Evolutionary conservation across 2,329 filamentous ascomycete species (phyloP).

Genomic region (Neodidymelliopsis sp.): DNA sequence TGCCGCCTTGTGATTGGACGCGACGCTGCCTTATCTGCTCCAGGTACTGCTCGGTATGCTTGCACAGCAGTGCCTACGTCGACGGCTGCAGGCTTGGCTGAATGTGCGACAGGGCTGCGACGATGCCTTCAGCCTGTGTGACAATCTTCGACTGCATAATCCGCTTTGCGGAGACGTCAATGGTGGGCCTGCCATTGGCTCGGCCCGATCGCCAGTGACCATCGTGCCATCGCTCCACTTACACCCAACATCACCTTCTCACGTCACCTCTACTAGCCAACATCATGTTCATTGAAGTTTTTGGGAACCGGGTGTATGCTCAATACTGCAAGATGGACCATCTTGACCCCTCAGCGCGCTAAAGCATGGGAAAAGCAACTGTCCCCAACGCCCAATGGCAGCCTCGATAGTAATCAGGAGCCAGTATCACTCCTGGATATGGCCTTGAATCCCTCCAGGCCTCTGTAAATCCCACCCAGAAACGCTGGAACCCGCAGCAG

Average conservation of each 20-base stretch:
- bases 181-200: constrained; percentile 10
- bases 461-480: not conserved
- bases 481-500: not conserved
- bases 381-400: constrained; percentile 20
- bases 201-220: constrained; percentile 9
- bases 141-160: not conserved
- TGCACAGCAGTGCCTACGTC: not conserved
- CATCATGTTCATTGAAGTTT: too few species aligned
- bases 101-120: not conserved
- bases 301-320: too few species aligned
- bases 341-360: constrained; percentile 15
- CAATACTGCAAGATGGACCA: not conserved
- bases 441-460: not conserved
- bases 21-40: constrained; percentile 22
- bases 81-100: constrained; percentile 14
- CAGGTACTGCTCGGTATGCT: not conserved
- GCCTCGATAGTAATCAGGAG: constrained; percentile 19
- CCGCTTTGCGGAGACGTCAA: constrained; percentile 16
- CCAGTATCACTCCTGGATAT: not conserved
- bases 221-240: constrained; percentile 5
- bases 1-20: constrained; percentile 21
- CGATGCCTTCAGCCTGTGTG: not conserved
- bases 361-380: constrained; percentile 19
- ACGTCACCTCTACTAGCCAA: too few species aligned
- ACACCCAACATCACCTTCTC: too few species aligned